Conservation (phyloP, 441 rosid genomes). For the Breynia disticha region DNA sequence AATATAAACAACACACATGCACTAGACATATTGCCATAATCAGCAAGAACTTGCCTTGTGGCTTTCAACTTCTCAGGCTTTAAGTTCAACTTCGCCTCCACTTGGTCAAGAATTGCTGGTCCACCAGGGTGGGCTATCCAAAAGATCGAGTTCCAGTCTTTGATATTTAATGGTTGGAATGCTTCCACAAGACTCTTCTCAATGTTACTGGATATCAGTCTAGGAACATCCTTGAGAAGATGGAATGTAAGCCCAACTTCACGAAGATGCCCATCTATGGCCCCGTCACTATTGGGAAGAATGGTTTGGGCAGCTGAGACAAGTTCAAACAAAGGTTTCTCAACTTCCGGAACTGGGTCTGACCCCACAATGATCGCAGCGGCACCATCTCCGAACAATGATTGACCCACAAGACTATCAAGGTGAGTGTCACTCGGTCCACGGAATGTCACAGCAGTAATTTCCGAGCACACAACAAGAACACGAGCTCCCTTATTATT, state of each 20-base stretch:
- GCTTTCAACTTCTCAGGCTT: conserved; percentile 26
- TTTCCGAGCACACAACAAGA: conserved; percentile 32
- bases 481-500: conserved; percentile 39
- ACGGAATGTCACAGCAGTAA: conserved; percentile 27
- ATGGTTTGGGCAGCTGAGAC: conserved; percentile 28
- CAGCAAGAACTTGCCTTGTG: conserved; percentile 26
- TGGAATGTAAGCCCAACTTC: conserved; percentile 38
- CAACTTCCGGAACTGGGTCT: conserved; percentile 18
- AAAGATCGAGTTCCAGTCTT: conserved; percentile 42
- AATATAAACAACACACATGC: conserved; percentile 33
- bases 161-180: conserved; percentile 30
- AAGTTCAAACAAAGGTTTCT: conserved; percentile 32
- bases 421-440: conserved; percentile 35
- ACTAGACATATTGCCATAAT: conserved; percentile 39
- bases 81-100: conserved; percentile 23
- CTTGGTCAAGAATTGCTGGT: conserved; percentile 32
- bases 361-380: conserved; percentile 34
- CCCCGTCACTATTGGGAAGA: conserved; percentile 33
- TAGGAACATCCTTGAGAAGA: conserved; percentile 40
- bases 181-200: conserved; percentile 27
- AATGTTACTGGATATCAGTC: conserved; percentile 27
- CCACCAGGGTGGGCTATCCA: conserved; percentile 48
- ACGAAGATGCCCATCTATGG: conserved; percentile 36
- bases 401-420: conserved; percentile 38
- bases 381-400: conserved; percentile 37